Evolutionary conservation across 2,329 filamentous ascomycete genomes (phyloP).

Genomic region (Sordariomycetes sp.): DNA sequence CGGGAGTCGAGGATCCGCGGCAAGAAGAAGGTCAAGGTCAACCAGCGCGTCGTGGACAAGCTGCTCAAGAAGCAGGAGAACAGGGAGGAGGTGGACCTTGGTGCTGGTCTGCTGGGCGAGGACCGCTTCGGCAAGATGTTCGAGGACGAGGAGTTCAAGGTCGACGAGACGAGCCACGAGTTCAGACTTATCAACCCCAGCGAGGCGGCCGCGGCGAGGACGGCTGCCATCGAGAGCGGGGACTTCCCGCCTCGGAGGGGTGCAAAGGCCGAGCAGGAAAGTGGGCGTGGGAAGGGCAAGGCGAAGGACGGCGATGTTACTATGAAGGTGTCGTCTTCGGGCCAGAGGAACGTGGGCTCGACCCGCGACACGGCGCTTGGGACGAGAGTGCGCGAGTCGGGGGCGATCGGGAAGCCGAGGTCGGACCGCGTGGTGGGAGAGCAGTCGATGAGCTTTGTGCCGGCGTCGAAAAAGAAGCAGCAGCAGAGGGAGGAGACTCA

Average conservation of each 20-base stretch:
- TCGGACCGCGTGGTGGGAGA: conserved; percentile 43
- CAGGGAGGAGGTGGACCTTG: conserved; percentile 40
- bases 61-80: conserved; percentile 52
- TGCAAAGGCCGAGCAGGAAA: background rate
- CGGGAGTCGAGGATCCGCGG: conserved; percentile 88
- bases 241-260: background rate
- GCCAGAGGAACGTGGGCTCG: conserved; percentile 43
- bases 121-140: conserved; percentile 80
- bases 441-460: conserved; percentile 61
- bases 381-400: conserved; percentile 36
- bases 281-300: background rate
- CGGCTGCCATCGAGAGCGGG: background rate
- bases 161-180: conserved; percentile 81
- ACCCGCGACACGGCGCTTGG: conserved; percentile 43
- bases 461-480: conserved; percentile 39
- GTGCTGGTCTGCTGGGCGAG: conserved; percentile 63
- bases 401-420: conserved; percentile 28
- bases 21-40: conserved; percentile 96
- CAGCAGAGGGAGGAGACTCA: conserved; percentile 13
- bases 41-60: conserved; percentile 68
- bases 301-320: conserved; percentile 19
- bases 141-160: conserved; percentile 82
- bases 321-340: conserved; percentile 57
- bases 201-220: conserved; percentile 25
- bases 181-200: conserved; percentile 85